A percentile compares a stretch with the other conserved stretches of the same genome.
Conservation (phyloP, 1,139 yeast species). For the Scheffersomyces parashehatae region DNA sequence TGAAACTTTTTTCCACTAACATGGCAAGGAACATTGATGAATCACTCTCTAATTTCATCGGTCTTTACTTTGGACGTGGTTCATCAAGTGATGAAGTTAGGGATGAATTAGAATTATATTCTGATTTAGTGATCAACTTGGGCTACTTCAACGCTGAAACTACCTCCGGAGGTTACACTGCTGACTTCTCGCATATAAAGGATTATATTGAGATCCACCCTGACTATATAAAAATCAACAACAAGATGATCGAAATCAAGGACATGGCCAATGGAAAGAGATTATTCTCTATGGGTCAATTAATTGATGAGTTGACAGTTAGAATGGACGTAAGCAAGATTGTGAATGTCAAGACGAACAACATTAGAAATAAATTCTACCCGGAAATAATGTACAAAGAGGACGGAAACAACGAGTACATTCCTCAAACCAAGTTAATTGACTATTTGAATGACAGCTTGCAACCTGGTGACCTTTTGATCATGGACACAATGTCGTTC, state of each 20-base stretch:
- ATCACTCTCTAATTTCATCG: slow-evolving; percentile 55
- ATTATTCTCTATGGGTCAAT: slow-evolving; percentile 14
- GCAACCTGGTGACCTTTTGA: slow-evolving; percentile 61
- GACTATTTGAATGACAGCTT: slow-evolving; percentile 39
- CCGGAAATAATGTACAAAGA: slow-evolving; percentile 1
- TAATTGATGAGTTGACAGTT: slow-evolving; percentile 10
- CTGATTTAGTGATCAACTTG: slow-evolving; percentile 52
- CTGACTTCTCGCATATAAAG: slow-evolving; percentile 20
- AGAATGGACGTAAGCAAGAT: slow-evolving; percentile 9
- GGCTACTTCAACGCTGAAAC: slow-evolving; percentile 57
- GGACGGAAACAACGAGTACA: neutral
- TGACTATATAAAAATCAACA: slow-evolving; percentile 33
- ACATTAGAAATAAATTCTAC: slow-evolving; percentile 9
- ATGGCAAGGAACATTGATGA: slow-evolving; percentile 67
- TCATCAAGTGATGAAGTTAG: slow-evolving; percentile 23
- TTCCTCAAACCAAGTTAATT: slow-evolving; percentile 22
- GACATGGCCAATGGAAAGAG: slow-evolving; percentile 14
- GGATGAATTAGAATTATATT: slow-evolving; percentile 28
- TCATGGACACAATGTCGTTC: slow-evolving; percentile 79
- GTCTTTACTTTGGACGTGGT: slow-evolving; percentile 58
- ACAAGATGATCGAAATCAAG: slow-evolving; percentile 22
- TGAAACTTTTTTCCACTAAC: slow-evolving; percentile 32
- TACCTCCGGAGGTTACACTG: slow-evolving; percentile 48
- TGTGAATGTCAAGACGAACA: slow-evolving; percentile 6
- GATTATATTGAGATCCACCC: slow-evolving; percentile 34